Evolutionary conservation across 164 flowering plant species (phyloP).

Genomic region (Tinospora cordifolia): DNA sequence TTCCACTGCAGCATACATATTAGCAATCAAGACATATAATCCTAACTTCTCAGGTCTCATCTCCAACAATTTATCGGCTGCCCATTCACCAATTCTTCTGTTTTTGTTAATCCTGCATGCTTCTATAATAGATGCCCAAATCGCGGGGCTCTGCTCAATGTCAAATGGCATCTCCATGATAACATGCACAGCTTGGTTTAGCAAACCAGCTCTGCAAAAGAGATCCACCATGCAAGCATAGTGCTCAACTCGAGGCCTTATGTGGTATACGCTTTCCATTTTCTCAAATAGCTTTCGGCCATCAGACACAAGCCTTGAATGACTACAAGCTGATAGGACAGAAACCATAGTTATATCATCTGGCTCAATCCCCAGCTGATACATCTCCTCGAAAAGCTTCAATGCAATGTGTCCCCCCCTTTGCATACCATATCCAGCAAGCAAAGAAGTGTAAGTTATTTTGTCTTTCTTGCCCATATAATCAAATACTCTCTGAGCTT

Average conservation of each 20-base stretch:
- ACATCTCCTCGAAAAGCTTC: slow-evolving; percentile 47
- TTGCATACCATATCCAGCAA: slow-evolving; percentile 53
- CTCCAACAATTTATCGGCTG: slow-evolving; percentile 38
- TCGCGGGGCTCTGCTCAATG: slow-evolving; percentile 36
- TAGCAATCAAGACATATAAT: background rate
- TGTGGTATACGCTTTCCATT: slow-evolving; percentile 30
- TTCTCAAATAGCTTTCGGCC: slow-evolving; percentile 35
- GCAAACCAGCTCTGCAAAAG: slow-evolving; percentile 50
- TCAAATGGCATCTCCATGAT: slow-evolving; percentile 36
- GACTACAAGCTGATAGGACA: slow-evolving; percentile 58
- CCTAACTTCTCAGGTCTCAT: slow-evolving; percentile 28
- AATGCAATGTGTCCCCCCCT: slow-evolving; percentile 41
- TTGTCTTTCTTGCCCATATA: slow-evolving; percentile 34
- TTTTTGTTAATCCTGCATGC: slow-evolving; percentile 33
- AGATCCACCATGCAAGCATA: slow-evolving; percentile 55
- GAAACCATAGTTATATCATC: slow-evolving; percentile 56
- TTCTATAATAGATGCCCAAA: slow-evolving; percentile 50
- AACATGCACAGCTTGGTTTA: slow-evolving; percentile 35
- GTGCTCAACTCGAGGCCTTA: slow-evolving; percentile 46
- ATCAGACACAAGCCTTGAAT: slow-evolving; percentile 38
- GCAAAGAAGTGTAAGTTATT: slow-evolving; percentile 47
- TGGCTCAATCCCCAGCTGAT: slow-evolving; percentile 25
- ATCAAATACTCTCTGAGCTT: slow-evolving; percentile 41
- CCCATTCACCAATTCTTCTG: slow-evolving; percentile 39
- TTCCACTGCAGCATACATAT: background rate